Base-by-base conservation (phyloP, 768 basidiomycete species). In the Mycena venus region DNA sequence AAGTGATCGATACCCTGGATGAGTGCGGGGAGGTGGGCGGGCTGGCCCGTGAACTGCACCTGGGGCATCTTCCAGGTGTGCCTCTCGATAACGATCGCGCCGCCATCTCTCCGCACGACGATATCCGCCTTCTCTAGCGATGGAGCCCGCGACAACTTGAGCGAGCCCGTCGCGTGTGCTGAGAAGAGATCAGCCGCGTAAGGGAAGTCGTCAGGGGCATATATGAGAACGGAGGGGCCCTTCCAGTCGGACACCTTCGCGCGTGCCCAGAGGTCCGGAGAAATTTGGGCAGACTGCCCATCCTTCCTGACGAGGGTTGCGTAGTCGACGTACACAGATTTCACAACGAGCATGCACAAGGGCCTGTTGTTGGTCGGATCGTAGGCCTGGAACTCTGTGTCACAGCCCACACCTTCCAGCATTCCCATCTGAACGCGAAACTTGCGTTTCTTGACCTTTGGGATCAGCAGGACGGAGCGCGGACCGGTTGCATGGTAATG, bases 321-420 rank as follows among this genome's bases (percentile, higher is more conserved):
- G 2, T 42, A 34, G 29, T 25, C n/a, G 27, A 56, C 47, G 4
- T 29, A 2, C 12, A 71, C 70, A 17, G 61, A 62, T 15, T 63
- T 34, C n/a, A 61, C 70, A 23, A 71, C 38, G 29, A 71, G 36
- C 10, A 38, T 71, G 29, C 60, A 71, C n/a, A 71, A 19, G 7
- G n/a, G n/a, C n/a, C n/a, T n/a, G 25, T 29, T 17, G 36, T 53
- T 25, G 15, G 49, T 36, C 4, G 1, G 11, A 11, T 15, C 32
- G 4, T 63, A 19, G 3, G 53, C 38, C 8, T 2, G 2, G 31
- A 71, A 71, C 51, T 71, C 70, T 29, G 70, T 71, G n/a, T n/a
- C n/a, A n/a, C n/a, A n/a, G n/a, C n/a, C n/a, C 10, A 49, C n/a
- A 8, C 47, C 47, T 8, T 23, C 9, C n/a, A 49, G 8, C 9